phyloP scores from a whole-genome alignment of 306 rosid species.

The Pyrus bretschneideri region DNA sequence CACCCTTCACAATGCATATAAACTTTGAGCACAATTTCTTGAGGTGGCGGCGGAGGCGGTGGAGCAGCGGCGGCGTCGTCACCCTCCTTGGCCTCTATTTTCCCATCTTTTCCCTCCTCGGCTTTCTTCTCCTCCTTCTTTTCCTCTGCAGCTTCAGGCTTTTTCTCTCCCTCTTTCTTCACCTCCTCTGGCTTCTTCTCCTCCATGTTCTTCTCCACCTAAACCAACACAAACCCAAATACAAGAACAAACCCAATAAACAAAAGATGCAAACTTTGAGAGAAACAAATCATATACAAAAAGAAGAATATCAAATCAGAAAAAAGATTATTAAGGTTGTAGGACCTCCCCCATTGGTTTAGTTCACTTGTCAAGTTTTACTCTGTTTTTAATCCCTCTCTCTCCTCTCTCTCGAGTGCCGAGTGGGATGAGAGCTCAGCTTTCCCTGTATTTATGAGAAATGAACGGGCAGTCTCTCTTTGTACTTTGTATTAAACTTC shows the following conservation, averaged over 20 bases:
- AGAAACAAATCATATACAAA: background rate
- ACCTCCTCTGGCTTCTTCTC: conserved; percentile 40
- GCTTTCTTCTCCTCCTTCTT: conserved; percentile 28
- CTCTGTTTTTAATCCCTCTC: background rate
- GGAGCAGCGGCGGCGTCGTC: background rate
- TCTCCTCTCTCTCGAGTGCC: background rate
- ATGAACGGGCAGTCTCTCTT: background rate
- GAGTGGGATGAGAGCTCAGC: background rate
- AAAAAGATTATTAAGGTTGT: background rate
- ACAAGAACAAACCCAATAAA: conserved; percentile 2
- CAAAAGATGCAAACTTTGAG: background rate
- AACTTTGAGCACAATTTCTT: conserved; percentile 70
- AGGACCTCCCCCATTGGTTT: conserved; percentile 26
- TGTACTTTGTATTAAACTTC: background rate
- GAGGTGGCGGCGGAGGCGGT: conserved; percentile 36
- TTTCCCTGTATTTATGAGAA: background rate
- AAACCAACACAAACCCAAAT: conserved; percentile 12
- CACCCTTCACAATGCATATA: conserved; percentile 98
- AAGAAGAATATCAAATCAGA: background rate
- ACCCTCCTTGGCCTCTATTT: conserved; percentile 4
- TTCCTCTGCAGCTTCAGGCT: conserved; percentile 14
- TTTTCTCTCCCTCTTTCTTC: conserved; percentile 22
- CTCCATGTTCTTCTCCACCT: conserved; percentile 53
- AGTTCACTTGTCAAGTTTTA: background rate
- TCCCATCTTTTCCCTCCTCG: conserved; percentile 19